Base-by-base conservation (phyloP, 441 rosid genomes). In the Erysimum pusillum region DNA sequence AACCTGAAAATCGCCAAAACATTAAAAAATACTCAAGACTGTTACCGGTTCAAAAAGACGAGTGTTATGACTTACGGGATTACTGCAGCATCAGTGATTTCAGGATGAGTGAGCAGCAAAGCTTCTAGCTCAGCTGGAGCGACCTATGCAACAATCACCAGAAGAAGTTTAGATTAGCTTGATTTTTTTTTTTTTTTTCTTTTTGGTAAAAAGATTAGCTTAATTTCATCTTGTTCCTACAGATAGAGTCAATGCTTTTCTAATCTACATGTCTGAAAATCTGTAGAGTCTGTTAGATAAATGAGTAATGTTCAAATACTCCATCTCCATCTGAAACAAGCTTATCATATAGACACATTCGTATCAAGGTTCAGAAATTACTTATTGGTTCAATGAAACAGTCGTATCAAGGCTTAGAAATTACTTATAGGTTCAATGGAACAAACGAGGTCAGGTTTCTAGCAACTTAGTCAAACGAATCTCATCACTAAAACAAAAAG, bases 101-200 rank as follows among this genome's bases (percentile, higher is more conserved):
- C 90, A 1, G 90, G 84, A 84, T 93, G 97, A 45, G 91, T 61
- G 44, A 93, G 94, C 73, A 93, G 48, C 85, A 93, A 80, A 51
- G 97, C 95, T 82, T 96, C 98, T 39, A 96, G 85, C 69, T 95
- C 98, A n/a, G 99, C 98, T 2, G 97, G 98, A 71, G 98, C 90
- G 9, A 96, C 99, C 97, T 95, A 79, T 39, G 17, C 59, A 63
- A 44, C 18, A 48, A 59, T 78, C 46, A 72, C 48, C 74, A 34
- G 51, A 42, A 34, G 2, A 22, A 49, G 10, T 62, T 76, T 44
- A 69, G 66, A 48, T 75, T 48, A 71, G 69, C 56, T 46, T 53
- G 32, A 56, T 14, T 52, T 52, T n/a, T n/a, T n/a, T n/a, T n/a
- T n/a, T n/a, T n/a, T n/a, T n/a, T n/a, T n/a, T n/a, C n/a, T n/a